Evolutionary conservation across 352 stramenopile species (phyloP).

Genomic region (Pythium dissimile): DNA sequence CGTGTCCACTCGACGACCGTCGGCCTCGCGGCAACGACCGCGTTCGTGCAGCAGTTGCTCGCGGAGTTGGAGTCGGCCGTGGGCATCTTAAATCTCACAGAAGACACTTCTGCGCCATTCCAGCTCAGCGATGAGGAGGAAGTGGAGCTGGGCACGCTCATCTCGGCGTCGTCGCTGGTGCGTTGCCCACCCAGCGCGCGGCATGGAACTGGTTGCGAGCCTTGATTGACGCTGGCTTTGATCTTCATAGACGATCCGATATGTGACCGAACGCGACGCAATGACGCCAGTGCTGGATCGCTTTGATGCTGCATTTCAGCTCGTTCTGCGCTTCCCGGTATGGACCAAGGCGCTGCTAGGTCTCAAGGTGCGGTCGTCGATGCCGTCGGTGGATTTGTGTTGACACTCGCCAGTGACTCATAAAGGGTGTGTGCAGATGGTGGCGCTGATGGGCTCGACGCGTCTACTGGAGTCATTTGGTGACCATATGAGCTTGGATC

Average conservation of each 20-base stretch:
- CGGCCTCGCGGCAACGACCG: constrained; percentile 48
- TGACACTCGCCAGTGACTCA: background rate
- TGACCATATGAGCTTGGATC: constrained; percentile 26
- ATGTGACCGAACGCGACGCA: constrained; percentile 64
- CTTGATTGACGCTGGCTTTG: background rate
- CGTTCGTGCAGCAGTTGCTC: constrained; percentile 64
- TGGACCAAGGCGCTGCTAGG: constrained; percentile 43
- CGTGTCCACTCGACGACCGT: constrained; percentile 70
- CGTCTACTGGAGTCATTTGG: constrained; percentile 67
- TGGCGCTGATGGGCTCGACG: constrained; percentile 65
- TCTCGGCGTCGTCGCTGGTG: constrained; percentile 37
- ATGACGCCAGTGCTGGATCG: constrained; percentile 51
- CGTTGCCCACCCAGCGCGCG: no score
- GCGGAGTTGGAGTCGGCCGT: constrained; percentile 59
- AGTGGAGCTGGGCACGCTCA: constrained; percentile 62
- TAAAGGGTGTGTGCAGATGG: constrained; percentile 27
- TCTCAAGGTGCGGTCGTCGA: constrained; percentile 32
- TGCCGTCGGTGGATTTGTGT: background rate
- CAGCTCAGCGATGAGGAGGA: constrained; percentile 49
- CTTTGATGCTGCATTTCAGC: constrained; percentile 48
- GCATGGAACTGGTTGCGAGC: background rate
- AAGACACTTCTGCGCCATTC: background rate
- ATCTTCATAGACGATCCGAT: constrained; percentile 52
- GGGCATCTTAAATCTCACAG: constrained; percentile 21
- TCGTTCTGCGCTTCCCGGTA: constrained; percentile 44